Percentiles rank a stretch among this genome's conserved stretches.
These are phyloP conservation scores for Alternaria arbusti DNA, from an alignment of 2,329 filamentous ascomycete species.

Conservation along the genomic window DNA sequence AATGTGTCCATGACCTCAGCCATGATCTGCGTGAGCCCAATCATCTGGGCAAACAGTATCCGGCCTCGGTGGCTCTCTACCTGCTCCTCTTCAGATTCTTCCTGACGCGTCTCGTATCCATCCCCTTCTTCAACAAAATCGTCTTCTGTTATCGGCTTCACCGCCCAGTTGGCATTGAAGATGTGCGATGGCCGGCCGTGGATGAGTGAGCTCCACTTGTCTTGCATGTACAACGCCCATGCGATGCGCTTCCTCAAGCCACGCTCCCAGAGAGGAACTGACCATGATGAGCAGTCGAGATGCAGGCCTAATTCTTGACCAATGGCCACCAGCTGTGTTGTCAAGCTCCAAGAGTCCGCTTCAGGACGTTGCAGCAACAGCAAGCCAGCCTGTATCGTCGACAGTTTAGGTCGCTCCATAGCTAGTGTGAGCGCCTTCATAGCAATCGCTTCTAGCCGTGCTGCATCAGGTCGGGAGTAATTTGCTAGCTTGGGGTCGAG, in stretches of 20 bases:
- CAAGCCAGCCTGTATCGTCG: constrained; percentile 78
- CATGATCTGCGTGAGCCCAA: constrained; percentile 75
- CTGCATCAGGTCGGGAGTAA: constrained; percentile 73
- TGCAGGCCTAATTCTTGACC: constrained; percentile 88
- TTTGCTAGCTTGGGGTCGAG: constrained; percentile 70
- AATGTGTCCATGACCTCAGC: constrained; percentile 83
- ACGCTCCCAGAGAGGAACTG: constrained; percentile 86
- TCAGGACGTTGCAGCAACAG: constrained; percentile 77
- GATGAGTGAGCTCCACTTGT: constrained; percentile 87
- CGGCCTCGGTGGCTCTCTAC: constrained; percentile 70
- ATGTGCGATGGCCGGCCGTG: constrained; percentile 86
- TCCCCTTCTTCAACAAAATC: constrained; percentile 72
- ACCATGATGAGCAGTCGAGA: constrained; percentile 85
- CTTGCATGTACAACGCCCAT: constrained; percentile 93
- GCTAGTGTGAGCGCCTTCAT: constrained; percentile 75
- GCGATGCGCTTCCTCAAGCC: constrained; percentile 83
- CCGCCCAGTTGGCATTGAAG: constrained; percentile 75
- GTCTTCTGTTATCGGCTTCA: constrained; percentile 66
- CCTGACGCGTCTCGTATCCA: constrained; percentile 59
- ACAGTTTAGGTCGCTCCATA: constrained; percentile 81
- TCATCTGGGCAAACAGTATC: constrained; percentile 76
- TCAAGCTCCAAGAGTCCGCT: constrained; percentile 82
- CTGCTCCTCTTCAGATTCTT: constrained; percentile 62
- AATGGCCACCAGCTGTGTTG: constrained; percentile 84
- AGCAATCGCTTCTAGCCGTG: constrained; percentile 74